Conservation (phyloP, 306 rosid species). For the Crotalaria pallida region DNA sequence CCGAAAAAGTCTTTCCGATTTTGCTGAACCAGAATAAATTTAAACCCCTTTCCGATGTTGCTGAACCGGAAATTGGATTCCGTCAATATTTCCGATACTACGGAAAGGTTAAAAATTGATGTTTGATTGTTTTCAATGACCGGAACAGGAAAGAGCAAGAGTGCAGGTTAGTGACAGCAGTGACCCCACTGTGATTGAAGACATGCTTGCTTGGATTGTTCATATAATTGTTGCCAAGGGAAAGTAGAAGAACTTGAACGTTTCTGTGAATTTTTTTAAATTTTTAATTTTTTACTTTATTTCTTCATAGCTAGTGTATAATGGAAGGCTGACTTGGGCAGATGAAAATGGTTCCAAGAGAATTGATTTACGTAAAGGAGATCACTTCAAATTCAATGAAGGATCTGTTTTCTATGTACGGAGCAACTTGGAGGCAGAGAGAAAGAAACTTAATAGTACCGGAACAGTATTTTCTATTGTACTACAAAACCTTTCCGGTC, state of each 20-base stretch:
- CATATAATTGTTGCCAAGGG: slow-evolving; percentile 76
- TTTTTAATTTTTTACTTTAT: background rate
- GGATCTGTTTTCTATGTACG: slow-evolving; percentile 65
- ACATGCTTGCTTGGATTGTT: slow-evolving; percentile 95
- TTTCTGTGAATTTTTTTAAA: background rate
- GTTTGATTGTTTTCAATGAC: slow-evolving; percentile 20
- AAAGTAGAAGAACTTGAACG: background rate
- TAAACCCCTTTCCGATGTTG: no score
- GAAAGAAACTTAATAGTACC: slow-evolving; percentile 62
- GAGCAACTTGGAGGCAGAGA: slow-evolving; percentile 53
- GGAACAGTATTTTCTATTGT: no score
- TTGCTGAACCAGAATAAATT: no score
- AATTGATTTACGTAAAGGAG: slow-evolving; percentile 54
- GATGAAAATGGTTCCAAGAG: slow-evolving; percentile 26
- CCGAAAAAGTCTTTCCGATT: no score
- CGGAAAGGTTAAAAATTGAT: slow-evolving; percentile 20
- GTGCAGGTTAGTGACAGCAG: slow-evolving; percentile 66
- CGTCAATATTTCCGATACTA: no score
- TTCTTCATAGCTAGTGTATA: background rate
- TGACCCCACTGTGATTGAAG: slow-evolving; percentile 75
- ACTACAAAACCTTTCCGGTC: no score
- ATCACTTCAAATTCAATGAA: slow-evolving; percentile 43
- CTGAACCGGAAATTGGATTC: no score
- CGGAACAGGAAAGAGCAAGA: slow-evolving; percentile 83
- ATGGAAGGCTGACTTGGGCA: slow-evolving; percentile 55